Evolutionary conservation across 768 basidiomycete genomes (phyloP).

Genomic region (Hericium rajendrae): DNA sequence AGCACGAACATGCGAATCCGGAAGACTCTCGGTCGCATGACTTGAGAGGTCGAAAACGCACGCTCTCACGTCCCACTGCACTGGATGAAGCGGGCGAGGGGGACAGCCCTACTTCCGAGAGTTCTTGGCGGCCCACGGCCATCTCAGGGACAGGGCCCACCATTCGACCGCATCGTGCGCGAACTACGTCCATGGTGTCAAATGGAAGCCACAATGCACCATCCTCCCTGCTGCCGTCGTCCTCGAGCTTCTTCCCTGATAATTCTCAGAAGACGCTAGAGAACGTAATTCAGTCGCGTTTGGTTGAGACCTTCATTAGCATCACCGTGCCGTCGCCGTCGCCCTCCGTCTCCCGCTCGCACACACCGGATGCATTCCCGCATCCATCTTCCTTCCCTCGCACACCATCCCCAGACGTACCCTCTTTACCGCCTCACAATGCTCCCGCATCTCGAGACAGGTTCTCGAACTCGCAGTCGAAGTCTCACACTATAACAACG

Average conservation of each 20-base stretch:
- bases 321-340: slow-evolving; percentile 31
- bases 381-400: neutral
- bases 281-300: slow-evolving; percentile 57
- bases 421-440: neutral
- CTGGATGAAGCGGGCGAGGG: slow-evolving; percentile 16
- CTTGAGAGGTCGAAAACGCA: slow-evolving; percentile 31
- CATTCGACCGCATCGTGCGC: slow-evolving; percentile 2
- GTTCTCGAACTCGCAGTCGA: neutral
- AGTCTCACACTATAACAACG: neutral
- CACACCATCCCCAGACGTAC: neutral
- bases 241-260: slow-evolving; percentile 35
- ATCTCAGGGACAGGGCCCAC: slow-evolving; percentile 3
- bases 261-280: slow-evolving; percentile 64
- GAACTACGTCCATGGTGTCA: slow-evolving; percentile 5
- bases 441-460: neutral
- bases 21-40: slow-evolving; percentile 26
- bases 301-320: slow-evolving; percentile 71
- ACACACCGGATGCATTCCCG: neutral
- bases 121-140: slow-evolving; percentile 4
- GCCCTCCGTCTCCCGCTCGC: neutral
- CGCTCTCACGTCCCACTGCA: slow-evolving; percentile 15
- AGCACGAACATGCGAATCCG: slow-evolving; percentile 29
- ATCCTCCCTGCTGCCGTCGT: slow-evolving; percentile 4
- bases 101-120: neutral
- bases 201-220: slow-evolving; percentile 2